Percentiles rank a stretch among this genome's conserved stretches.
These are phyloP conservation scores for Carallia pectinifolia DNA, from an alignment of 345 rosid genomes.

Conservation along the genomic window DNA sequence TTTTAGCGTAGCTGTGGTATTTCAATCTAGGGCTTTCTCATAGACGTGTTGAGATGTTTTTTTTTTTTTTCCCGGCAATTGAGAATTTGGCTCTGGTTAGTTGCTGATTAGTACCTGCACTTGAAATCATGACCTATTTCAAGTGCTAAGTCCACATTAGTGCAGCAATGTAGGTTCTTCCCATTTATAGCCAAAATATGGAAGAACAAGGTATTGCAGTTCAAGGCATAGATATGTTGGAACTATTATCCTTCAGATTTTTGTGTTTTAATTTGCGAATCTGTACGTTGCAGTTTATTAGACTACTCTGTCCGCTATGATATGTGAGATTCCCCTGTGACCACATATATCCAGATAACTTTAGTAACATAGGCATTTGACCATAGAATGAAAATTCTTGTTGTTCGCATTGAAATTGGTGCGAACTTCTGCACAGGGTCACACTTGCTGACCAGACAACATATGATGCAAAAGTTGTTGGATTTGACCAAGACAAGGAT, in stretches of 20 bases:
- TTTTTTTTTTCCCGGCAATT: no score
- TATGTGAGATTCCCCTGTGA: neutral
- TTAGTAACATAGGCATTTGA: no score
- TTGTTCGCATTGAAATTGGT: conserved; percentile 6
- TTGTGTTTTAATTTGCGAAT: neutral
- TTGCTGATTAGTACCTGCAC: no score
- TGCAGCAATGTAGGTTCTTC: neutral
- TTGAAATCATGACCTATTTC: no score
- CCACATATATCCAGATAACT: neutral
- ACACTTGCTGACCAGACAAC: conserved; percentile 88
- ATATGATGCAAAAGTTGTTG: conserved; percentile 85
- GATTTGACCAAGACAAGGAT: conserved; percentile 96
- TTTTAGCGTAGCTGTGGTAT: neutral
- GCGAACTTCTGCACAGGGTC: conserved; percentile 49
- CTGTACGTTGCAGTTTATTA: neutral
- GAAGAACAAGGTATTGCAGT: neutral
- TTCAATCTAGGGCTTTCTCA: neutral
- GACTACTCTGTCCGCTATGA: conserved; percentile 1
- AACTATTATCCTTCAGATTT: neutral
- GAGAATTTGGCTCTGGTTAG: no score
- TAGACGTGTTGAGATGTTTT: neutral
- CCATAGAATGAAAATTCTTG: neutral
- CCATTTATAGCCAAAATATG: neutral
- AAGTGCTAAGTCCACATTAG: no score
- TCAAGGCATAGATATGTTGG: neutral